Base-by-base conservation (phyloP, 2,329 filamentous ascomycete species). In the Aspergillus carbonarius region DNA sequence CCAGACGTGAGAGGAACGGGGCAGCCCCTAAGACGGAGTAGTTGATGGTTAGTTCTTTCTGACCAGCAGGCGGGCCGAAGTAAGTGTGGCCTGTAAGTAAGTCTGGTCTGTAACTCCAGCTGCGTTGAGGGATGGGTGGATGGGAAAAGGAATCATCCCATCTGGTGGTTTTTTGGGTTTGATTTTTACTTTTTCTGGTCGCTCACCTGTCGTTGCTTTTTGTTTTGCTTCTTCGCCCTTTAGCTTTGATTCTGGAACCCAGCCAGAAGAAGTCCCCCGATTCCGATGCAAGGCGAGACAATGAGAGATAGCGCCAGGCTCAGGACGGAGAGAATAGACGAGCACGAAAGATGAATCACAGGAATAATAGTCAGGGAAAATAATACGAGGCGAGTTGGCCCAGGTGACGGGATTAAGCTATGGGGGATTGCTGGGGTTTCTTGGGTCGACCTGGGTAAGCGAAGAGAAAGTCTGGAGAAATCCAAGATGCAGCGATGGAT, bases 1-100 rank as follows among this genome's bases (percentile, higher is more conserved):
- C 17, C 20, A 32, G 34, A 15, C 17, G 13, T 44, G 54, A 50
- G 46, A 49, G 34, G 18, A 48, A 55, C 44, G 53, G 44, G 42
- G 51, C 25, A 57, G 35, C 50, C 55, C 55, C 49, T 54, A 58
- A 58, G 49, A 47, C 51, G 51, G 51, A 55, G 58, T 35, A 47
- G 47, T 35, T 50, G 42, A 40, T 32, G 25, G 32, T 25, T 23
- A 47, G 53, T 53, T 34, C 30, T 49, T 54, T 51, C 23, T 34
- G 18, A 32, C 34, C 18, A 49, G 37, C 18, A 59, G 58, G 57
- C 35, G 59, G 52, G 49, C 54, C 50, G 42, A 32, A 51, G 57
- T 50, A 15, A 54, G 53, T 52, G 55, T 51, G 52, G 56, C 15
- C 42, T 51, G 25, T 32, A n/a, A 25, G 17, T 20, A 3, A 3